Evolutionary conservation across 2,329 filamentous ascomycete species (phyloP).

Genomic region (Lachnellula suecica): DNA sequence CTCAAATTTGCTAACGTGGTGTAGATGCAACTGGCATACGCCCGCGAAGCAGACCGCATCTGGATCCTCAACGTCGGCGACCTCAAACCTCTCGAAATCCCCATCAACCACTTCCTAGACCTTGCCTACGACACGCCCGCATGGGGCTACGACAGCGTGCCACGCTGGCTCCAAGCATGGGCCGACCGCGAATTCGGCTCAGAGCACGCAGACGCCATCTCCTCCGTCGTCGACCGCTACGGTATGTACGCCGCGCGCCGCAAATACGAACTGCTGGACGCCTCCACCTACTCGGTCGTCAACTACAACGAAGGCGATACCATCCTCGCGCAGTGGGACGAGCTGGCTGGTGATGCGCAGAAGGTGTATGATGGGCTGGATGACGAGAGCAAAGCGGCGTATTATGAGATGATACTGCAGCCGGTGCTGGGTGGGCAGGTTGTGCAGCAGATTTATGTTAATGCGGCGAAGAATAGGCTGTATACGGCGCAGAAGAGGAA

Average conservation of each 20-base stretch:
- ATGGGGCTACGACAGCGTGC: slow-evolving; percentile 56
- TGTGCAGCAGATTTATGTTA: slow-evolving; percentile 53
- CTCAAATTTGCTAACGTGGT: not conserved
- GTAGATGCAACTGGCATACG: slow-evolving; percentile 62
- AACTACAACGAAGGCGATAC: slow-evolving; percentile 65
- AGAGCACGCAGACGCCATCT: slow-evolving; percentile 46
- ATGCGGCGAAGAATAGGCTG: slow-evolving; percentile 50
- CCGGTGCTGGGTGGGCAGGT: slow-evolving; percentile 57
- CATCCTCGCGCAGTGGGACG: slow-evolving; percentile 54
- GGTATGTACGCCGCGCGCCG: slow-evolving; percentile 55
- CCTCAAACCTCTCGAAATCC: slow-evolving; percentile 59
- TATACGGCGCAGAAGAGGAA: slow-evolving; percentile 57
- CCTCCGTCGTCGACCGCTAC: slow-evolving; percentile 53
- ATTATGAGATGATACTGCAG: slow-evolving; percentile 62
- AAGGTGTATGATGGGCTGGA: slow-evolving; percentile 54
- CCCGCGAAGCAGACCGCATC: slow-evolving; percentile 51
- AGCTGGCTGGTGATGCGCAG: slow-evolving; percentile 53
- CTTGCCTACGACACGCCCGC: slow-evolving; percentile 62
- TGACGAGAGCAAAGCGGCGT: slow-evolving; percentile 51
- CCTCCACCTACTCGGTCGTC: slow-evolving; percentile 56
- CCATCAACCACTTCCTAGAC: slow-evolving; percentile 51
- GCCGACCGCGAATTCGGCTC: slow-evolving; percentile 56
- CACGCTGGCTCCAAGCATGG: slow-evolving; percentile 56
- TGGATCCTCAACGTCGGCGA: slow-evolving; percentile 68
- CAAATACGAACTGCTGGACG: slow-evolving; percentile 62